Conservation (phyloP, 495 filamentous ascomycete genomes). For the Hypoxylon fuscum region DNA sequence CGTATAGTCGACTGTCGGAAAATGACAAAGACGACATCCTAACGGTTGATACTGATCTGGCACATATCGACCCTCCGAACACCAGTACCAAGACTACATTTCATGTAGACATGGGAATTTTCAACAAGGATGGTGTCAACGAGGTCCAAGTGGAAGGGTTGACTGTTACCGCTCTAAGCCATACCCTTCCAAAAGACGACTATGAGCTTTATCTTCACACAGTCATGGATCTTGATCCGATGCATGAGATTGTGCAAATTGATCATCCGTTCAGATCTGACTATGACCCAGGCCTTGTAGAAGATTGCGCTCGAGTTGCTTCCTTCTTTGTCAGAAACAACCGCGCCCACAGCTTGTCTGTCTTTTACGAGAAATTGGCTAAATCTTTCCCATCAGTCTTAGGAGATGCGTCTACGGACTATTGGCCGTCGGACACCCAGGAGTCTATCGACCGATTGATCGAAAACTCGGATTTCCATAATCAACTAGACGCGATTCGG, state of each 20-base stretch:
- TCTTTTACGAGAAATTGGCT: conserved; percentile 9
- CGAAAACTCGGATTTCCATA: conserved; percentile 41
- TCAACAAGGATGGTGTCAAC: conserved; percentile 42
- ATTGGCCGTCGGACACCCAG: conserved; percentile 47
- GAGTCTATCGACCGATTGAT: conserved; percentile 45
- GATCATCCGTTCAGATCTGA: background rate
- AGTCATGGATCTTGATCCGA: conserved; percentile 50
- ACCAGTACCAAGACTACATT: conserved; percentile 43
- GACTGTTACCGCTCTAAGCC: conserved; percentile 47
- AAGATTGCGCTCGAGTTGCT: conserved; percentile 51
- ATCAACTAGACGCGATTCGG: conserved; percentile 42
- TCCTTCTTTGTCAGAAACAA: conserved; percentile 38
- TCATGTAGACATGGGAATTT: conserved; percentile 51
- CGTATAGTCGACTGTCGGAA: conserved; percentile 26
- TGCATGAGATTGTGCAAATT: conserved; percentile 46
- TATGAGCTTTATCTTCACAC: conserved; percentile 56
- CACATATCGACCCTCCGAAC: conserved; percentile 31
- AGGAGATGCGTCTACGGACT: conserved; percentile 8
- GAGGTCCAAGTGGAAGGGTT: conserved; percentile 55
- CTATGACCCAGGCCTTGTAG: conserved; percentile 38
- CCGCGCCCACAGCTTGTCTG: background rate
- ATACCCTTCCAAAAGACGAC: conserved; percentile 52
- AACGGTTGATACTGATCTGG: conserved; percentile 49
- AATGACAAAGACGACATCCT: conserved; percentile 34
- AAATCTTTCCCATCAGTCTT: conserved; percentile 17